Evolutionary conservation across 371 early-diverging fungal genomes (phyloP).

Genomic region (Mucor indicus): DNA sequence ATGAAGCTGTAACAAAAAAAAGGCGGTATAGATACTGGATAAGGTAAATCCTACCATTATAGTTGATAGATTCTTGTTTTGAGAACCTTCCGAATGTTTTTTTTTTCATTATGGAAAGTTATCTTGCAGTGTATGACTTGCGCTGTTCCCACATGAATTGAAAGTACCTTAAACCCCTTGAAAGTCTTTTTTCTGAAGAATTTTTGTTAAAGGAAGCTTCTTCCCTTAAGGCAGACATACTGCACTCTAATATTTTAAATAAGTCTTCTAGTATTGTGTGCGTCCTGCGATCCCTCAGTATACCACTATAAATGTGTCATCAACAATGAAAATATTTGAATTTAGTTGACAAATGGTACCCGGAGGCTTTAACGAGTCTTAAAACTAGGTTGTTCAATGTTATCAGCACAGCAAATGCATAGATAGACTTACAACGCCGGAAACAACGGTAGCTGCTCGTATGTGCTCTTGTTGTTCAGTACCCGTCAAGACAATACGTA

Average conservation of each 20-base stretch:
- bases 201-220: conserved; percentile 1
- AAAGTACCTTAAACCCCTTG: not conserved
- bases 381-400: conserved; percentile 5
- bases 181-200: not conserved
- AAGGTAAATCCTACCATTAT: conserved; percentile 3
- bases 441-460: conserved; percentile 1
- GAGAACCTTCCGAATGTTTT: conserved; percentile 7
- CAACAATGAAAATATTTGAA: conserved; percentile 4
- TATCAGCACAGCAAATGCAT: conserved; percentile 9
- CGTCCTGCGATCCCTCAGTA: conserved; percentile 1
- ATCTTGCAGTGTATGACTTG: conserved; percentile 7
- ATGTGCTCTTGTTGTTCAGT: no score
- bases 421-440: not conserved
- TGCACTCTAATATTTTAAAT: conserved; percentile 4
- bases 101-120: conserved; percentile 2
- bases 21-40: conserved; percentile 9
- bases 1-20: no score
- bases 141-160: not conserved
- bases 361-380: conserved; percentile 7
- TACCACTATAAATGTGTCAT: conserved; percentile 4
- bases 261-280: conserved; percentile 6
- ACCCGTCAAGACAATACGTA: no score
- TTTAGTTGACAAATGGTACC: conserved; percentile 1
- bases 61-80: conserved; percentile 7
- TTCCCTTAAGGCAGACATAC: not conserved